These are phyloP conservation scores for Xanthoceras sorbifolium DNA, from an alignment of 345 rosid species.

Conservation along the genomic window DNA sequence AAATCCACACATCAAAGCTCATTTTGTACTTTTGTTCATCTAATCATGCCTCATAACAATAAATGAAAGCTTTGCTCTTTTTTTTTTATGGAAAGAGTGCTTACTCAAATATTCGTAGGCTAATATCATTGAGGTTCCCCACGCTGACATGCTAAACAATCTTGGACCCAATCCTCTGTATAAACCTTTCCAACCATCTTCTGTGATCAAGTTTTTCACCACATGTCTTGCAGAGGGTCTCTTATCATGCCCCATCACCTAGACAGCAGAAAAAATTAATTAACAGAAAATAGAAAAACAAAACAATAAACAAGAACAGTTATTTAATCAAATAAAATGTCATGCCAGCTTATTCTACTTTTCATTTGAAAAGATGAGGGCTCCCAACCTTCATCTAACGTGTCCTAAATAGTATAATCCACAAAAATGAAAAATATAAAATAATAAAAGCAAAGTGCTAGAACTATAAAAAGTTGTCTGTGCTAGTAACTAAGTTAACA, in stretches of 20 bases:
- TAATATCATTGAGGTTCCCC: constrained; percentile 99
- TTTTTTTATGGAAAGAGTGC: constrained; percentile 33
- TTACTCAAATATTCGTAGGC: constrained; percentile 96
- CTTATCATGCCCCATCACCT: constrained; percentile 90
- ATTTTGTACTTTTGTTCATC: neutral
- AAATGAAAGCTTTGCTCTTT: too few relatives aligned
- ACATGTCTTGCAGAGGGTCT: constrained; percentile 71
- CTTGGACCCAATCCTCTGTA: constrained; percentile 95
- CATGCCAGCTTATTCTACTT: neutral
- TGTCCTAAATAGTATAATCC: neutral
- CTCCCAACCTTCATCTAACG: neutral
- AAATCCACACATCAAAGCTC: neutral
- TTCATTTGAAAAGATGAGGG: neutral
- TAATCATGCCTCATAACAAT: too few relatives aligned
- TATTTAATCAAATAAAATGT: neutral
- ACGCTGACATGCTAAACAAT: constrained; percentile 96
- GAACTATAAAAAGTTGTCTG: neutral
- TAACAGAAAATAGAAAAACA: neutral
- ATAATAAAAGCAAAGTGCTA: neutral
- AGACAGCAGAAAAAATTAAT: constrained; percentile 17
- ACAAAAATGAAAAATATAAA: neutral
- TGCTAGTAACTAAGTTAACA: neutral
- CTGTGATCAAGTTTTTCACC: constrained; percentile 67
- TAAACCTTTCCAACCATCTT: constrained; percentile 94
- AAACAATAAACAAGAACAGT: neutral